Conservation (phyloP, 768 basidiomycete species). For the Suillus occidentalis region DNA sequence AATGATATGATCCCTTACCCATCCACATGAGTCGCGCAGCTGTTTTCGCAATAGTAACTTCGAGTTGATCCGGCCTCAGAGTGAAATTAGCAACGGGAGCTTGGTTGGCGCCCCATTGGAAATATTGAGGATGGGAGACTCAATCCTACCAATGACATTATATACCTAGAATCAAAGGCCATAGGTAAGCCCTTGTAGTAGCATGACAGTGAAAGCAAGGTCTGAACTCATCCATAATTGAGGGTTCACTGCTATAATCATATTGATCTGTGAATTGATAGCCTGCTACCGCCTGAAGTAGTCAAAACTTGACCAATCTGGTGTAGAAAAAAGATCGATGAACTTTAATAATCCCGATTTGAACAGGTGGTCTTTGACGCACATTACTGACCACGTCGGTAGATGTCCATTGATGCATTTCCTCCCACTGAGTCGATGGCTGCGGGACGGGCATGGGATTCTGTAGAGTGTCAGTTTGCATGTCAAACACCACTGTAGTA, state of each 20-base stretch:
- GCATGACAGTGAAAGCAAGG: not conserved
- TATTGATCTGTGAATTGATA: too few species aligned
- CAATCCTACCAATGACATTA: constrained; percentile 2
- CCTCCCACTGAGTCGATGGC: not conserved
- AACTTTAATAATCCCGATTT: not conserved
- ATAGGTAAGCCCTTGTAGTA: not conserved
- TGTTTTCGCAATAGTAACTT: not conserved
- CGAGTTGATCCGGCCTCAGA: not conserved
- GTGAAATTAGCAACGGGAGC: too few species aligned
- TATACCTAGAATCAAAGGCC: not conserved
- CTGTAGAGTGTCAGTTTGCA: not conserved
- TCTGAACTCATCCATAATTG: not conserved
- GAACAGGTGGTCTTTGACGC: not conserved
- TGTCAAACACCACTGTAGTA: not conserved
- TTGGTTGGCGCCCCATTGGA: too few species aligned
- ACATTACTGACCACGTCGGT: not conserved
- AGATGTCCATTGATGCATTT: not conserved
- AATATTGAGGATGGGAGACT: too few species aligned
- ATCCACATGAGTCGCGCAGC: not conserved
- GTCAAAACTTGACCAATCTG: too few species aligned
- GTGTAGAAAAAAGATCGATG: too few species aligned
- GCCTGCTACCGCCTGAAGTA: too few species aligned
- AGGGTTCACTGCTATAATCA: too few species aligned
- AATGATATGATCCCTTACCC: not conserved
- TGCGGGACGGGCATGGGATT: not conserved